A percentile compares a stretch with the other conserved stretches of the same genome.
Evolutionary conservation across 495 filamentous ascomycete genomes (phyloP).

Genomic region (Opeltia flavorubescens): DNA sequence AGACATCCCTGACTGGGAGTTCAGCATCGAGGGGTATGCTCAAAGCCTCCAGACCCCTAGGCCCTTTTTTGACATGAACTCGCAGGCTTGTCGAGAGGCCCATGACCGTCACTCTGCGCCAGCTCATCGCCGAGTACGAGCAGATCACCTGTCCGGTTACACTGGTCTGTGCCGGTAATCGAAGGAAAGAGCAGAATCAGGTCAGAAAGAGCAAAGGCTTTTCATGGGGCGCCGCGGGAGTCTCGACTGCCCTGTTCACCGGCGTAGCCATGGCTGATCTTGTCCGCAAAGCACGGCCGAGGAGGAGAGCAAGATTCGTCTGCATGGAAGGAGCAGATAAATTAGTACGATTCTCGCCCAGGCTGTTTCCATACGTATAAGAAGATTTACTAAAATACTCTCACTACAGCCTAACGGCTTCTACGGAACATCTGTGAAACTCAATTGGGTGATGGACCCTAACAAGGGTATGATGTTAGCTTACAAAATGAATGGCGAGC

Average conservation of each 20-base stretch:
- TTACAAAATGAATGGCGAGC: slow-evolving; percentile 85
- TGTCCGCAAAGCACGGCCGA: slow-evolving; percentile 51
- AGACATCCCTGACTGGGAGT: slow-evolving; percentile 66
- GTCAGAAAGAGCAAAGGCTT: slow-evolving; percentile 91
- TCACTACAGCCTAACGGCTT: slow-evolving; percentile 61
- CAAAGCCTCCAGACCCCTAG: not conserved
- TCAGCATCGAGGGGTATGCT: slow-evolving; percentile 65
- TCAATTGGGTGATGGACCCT: slow-evolving; percentile 79
- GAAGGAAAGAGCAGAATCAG: slow-evolving; percentile 87
- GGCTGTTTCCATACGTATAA: not conserved
- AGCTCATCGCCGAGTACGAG: slow-evolving; percentile 63
- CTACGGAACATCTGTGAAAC: slow-evolving; percentile 80
- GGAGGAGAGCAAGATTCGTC: slow-evolving; percentile 62
- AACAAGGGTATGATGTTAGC: slow-evolving; percentile 82
- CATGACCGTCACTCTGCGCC: slow-evolving; percentile 54
- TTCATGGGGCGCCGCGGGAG: slow-evolving; percentile 83
- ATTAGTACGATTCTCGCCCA: slow-evolving; percentile 31
- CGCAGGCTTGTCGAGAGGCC: slow-evolving; percentile 60
- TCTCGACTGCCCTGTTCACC: slow-evolving; percentile 85
- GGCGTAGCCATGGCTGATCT: slow-evolving; percentile 67
- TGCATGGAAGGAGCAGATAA: slow-evolving; percentile 92
- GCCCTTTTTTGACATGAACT: slow-evolving; percentile 9
- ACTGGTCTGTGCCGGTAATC: slow-evolving; percentile 85
- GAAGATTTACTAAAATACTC: not conserved
- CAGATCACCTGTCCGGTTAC: slow-evolving; percentile 82